Base-by-base conservation (phyloP, 768 basidiomycete species). In the Amanita subjunquillea region DNA sequence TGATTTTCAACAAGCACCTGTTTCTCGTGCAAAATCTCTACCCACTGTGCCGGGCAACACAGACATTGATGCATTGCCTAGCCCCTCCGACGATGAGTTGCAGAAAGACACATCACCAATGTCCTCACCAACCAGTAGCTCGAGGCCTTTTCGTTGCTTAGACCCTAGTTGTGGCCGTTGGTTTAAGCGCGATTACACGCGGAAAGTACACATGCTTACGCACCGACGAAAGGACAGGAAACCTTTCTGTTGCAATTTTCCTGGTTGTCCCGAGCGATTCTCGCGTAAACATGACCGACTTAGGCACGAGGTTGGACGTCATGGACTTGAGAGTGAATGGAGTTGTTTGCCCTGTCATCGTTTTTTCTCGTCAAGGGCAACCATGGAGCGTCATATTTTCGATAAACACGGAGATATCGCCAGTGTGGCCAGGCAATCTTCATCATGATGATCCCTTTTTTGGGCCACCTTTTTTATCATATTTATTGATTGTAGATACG, bases 131-230 rank as follows among this genome's bases (percentile, higher is more conserved):
- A 25, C 7, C 13, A 6, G 15, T 12, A 12, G 41, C 17, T n/a
- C 42, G 20, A 20, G 51, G 15, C 53, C 53, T 9, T 54, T 41
- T 37, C 53, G 41, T 29, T 54, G 53, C 53, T 22, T 54, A n/a
- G 48, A 48, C n/a, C 53, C 53, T 15, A 36, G 8, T 20, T 54
- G 53, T 17, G 53, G 48, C 36, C 45, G 53, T 38, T 54, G 53
- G 53, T 54, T 54, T n/a, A 54, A 54, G 22, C 53, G 53, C 9
- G 53, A 54, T 36, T 54, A 54, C 25, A 54, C 53, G 37, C 53
- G 53, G 7, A 54, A 54, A 36, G 53, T 54, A 9, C 53, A 54
- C 17, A 54, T 54, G 53, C 53, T 48, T 15, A 54, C 53, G 9
- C 53, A 54, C 17, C 45, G 53, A 15, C 45, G 46, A 37, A 54